Conservation (phyloP, 2,329 filamentous ascomycete genomes). For the Penicillium sp. region DNA sequence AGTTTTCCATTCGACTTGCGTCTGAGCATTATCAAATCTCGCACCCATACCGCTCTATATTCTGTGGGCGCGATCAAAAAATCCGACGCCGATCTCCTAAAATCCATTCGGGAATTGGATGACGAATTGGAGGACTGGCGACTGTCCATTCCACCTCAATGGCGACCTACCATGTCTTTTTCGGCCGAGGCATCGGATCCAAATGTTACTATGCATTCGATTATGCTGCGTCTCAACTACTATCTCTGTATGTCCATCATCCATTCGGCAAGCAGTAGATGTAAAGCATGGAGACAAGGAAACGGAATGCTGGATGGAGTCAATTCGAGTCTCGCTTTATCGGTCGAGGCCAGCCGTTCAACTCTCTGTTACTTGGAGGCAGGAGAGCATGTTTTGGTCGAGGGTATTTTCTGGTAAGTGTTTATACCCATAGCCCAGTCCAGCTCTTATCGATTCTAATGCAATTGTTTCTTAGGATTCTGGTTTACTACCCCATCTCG, state of each 20-base stretch:
- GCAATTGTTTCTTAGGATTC: slow-evolving; percentile 41
- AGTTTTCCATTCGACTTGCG: slow-evolving; percentile 52
- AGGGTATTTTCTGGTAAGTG: slow-evolving; percentile 54
- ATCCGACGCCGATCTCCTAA: slow-evolving; percentile 55
- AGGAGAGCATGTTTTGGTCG: slow-evolving; percentile 44
- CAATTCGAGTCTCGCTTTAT: slow-evolving; percentile 54
- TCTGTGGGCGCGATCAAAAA: slow-evolving; percentile 51
- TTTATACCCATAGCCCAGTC: background rate
- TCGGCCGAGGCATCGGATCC: slow-evolving; percentile 32
- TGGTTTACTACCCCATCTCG: slow-evolving; percentile 59
- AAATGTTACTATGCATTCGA: slow-evolving; percentile 48
- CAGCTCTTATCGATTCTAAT: background rate
- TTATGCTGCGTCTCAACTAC: slow-evolving; percentile 56
- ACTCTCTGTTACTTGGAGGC: slow-evolving; percentile 52
- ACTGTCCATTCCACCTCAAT: slow-evolving; percentile 46
- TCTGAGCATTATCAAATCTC: slow-evolving; percentile 55
- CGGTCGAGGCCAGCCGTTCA: slow-evolving; percentile 58
- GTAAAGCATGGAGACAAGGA: slow-evolving; percentile 43
- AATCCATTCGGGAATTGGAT: slow-evolving; percentile 58
- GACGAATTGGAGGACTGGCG: slow-evolving; percentile 59
- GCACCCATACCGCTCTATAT: slow-evolving; percentile 51
- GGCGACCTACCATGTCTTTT: slow-evolving; percentile 52
- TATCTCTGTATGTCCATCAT: slow-evolving; percentile 57
- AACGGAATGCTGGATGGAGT: slow-evolving; percentile 47
- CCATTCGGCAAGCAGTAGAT: slow-evolving; percentile 56